phyloP scores from a whole-genome alignment of 1,284 basidiomycete genomes.

The Anthracocystis setariae region DNA sequence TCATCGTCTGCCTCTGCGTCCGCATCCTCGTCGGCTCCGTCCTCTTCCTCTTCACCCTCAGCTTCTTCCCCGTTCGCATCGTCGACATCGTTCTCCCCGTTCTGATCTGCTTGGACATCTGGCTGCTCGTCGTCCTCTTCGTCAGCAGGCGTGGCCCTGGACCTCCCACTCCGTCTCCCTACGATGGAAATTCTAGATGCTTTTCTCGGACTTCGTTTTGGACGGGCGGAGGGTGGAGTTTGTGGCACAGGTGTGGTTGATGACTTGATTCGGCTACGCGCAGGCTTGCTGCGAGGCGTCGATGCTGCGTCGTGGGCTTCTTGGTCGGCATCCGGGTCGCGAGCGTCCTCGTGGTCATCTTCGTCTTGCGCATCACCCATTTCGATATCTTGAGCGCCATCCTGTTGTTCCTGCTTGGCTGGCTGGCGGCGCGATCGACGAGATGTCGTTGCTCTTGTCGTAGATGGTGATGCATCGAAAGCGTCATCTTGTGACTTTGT shows the following conservation, averaged over 20 bases:
- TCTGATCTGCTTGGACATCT: background rate
- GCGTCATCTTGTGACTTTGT: conserved; percentile 33
- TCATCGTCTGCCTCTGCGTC: conserved; percentile 23
- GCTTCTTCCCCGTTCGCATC: conserved; percentile 8
- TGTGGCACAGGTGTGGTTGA: conserved; percentile 34
- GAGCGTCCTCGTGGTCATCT: conserved; percentile 7
- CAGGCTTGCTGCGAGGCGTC: conserved; percentile 26
- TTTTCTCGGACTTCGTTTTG: conserved; percentile 26
- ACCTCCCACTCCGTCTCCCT: conserved; percentile 13
- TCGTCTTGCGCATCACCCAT: conserved; percentile 16
- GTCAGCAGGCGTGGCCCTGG: conserved; percentile 16
- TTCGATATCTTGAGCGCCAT: conserved; percentile 12
- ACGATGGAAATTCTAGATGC: conserved; percentile 20
- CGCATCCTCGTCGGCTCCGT: conserved; percentile 13
- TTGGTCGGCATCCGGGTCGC: conserved; percentile 9
- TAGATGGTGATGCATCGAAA: conserved; percentile 13
- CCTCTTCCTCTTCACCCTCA: conserved; percentile 3
- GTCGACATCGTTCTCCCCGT: background rate
- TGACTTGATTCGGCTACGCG: conserved; percentile 23
- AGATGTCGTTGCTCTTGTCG: conserved; percentile 25
- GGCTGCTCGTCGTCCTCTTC: conserved; percentile 14
- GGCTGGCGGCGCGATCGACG: conserved; percentile 39
- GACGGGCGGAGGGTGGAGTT: conserved; percentile 13
- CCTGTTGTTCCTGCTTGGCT: conserved; percentile 22
- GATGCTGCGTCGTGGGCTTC: conserved; percentile 11